phyloP scores from a whole-genome alignment of 768 basidiomycete species.

The Lanmaoa rubissima region DNA sequence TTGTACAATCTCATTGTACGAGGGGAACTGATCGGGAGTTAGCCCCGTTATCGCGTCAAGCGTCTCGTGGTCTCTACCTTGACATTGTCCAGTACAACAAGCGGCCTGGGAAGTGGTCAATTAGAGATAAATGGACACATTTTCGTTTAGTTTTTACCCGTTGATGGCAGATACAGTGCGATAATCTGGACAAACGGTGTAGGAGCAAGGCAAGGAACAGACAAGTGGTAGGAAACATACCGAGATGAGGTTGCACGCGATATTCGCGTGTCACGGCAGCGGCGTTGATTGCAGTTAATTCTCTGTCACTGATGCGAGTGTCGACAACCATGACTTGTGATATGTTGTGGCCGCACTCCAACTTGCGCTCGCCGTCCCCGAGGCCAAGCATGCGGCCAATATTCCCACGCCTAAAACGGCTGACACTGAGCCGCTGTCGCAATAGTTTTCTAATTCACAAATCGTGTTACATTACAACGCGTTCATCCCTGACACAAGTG shows the following conservation, averaged over 20 bases:
- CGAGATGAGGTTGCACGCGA: constrained; percentile 85
- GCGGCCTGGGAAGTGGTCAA: constrained; percentile 55
- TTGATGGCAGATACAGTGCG: constrained; percentile 98
- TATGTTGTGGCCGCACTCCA: not conserved
- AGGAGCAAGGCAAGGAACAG: constrained; percentile 3
- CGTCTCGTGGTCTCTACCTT: constrained; percentile 54
- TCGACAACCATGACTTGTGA: constrained; percentile 38
- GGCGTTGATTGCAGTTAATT: constrained; percentile 79
- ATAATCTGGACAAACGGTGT: constrained; percentile 62
- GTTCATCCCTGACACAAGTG: constrained; percentile 35
- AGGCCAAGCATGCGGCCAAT: constrained; percentile 5
- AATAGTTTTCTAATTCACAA: not conserved
- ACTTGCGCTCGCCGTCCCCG: constrained; percentile 10
- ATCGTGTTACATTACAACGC: constrained; percentile 16
- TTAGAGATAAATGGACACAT: constrained; percentile 3
- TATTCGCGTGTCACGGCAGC: constrained; percentile 89
- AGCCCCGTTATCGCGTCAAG: constrained; percentile 9
- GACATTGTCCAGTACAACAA: constrained; percentile 98
- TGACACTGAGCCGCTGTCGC: not conserved
- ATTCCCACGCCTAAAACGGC: constrained; percentile 25
- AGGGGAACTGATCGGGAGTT: constrained; percentile 67
- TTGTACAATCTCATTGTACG: constrained; percentile 98
- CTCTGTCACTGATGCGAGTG: constrained; percentile 66
- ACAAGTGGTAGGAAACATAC: constrained; percentile 38
- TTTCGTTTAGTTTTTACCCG: constrained; percentile 55